Evolutionary conservation across 768 basidiomycete species (phyloP).

Genomic region (Tylopilus balloui): DNA sequence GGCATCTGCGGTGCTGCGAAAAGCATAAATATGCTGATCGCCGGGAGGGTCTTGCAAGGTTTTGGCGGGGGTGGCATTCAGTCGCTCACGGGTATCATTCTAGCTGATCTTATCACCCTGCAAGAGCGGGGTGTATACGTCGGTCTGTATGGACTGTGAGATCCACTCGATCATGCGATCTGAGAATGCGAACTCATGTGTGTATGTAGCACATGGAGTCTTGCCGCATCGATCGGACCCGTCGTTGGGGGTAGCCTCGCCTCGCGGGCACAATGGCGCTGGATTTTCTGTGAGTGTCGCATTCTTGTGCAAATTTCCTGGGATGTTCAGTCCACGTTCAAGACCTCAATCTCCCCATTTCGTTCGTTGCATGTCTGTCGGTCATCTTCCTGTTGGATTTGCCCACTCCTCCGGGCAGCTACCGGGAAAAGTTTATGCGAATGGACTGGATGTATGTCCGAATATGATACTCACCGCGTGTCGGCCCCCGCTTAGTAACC

Average conservation of each 20-base stretch:
- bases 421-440: constrained; percentile 34
- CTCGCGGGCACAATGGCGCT: constrained; percentile 34
- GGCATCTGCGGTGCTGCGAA: constrained; percentile 40
- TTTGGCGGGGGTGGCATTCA: constrained; percentile 39
- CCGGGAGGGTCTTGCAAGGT: constrained; percentile 39
- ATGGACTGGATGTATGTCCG: constrained; percentile 43
- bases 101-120: constrained; percentile 45
- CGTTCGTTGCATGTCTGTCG: constrained; percentile 25
- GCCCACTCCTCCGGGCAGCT: constrained; percentile 29
- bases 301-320: background rate
- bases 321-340: background rate
- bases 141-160: constrained; percentile 36
- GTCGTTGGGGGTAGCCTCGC: constrained; percentile 36
- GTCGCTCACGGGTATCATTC: constrained; percentile 37
- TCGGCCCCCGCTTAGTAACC: background rate
- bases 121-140: constrained; percentile 39
- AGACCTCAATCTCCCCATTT: constrained; percentile 42
- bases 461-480: background rate
- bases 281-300: constrained; percentile 35
- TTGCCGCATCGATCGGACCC: constrained; percentile 35
- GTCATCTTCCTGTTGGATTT: constrained; percentile 33
- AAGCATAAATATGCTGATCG: constrained; percentile 41
- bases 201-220: constrained; percentile 29
- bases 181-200: background rate
- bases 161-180: background rate